Percentiles rank a stretch among this genome's conserved stretches.
These are phyloP conservation scores for Pseudonitzschia multistriata DNA, from an alignment of 108 stramenopile species.

Conservation along the genomic window DNA sequence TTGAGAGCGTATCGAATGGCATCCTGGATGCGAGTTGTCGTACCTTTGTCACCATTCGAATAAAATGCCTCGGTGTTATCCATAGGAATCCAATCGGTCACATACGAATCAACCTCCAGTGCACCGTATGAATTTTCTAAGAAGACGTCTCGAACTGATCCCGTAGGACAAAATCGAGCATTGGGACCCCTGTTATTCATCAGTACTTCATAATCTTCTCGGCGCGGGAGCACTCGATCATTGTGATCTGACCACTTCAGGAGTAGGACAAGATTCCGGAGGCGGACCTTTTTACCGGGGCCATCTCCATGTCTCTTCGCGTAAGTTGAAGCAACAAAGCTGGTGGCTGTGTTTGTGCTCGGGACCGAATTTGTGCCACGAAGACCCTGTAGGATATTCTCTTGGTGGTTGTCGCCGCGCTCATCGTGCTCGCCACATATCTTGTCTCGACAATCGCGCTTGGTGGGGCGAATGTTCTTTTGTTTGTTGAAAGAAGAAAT, in stretches of 20 bases:
- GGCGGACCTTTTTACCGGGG: not conserved
- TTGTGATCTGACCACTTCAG: conserved; percentile 56
- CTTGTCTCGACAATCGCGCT: not conserved
- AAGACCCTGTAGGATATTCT: not conserved
- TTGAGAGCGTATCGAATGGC: conserved; percentile 18
- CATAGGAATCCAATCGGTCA: conserved; percentile 39
- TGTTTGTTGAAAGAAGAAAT: not conserved
- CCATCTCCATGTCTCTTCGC: not conserved
- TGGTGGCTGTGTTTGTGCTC: not conserved
- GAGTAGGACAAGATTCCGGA: conserved; percentile 43
- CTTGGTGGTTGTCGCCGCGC: not conserved
- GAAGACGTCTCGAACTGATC: conserved; percentile 37
- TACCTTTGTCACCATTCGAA: conserved; percentile 31
- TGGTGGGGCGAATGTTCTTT: conserved; percentile 7
- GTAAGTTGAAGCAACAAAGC: not conserved
- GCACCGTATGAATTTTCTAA: conserved; percentile 30
- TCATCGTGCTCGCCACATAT: conserved; percentile 14
- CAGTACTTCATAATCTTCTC: conserved; percentile 38
- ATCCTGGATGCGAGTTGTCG: not conserved
- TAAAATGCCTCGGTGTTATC: conserved; percentile 31
- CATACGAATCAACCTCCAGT: conserved; percentile 26
- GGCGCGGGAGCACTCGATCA: conserved; percentile 35
- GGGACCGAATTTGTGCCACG: not conserved
- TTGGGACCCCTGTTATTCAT: conserved; percentile 38
- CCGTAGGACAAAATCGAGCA: conserved; percentile 37